Conservation (phyloP, 2,329 filamentous ascomycete species). For the Lecanoromycetidae sp. region DNA sequence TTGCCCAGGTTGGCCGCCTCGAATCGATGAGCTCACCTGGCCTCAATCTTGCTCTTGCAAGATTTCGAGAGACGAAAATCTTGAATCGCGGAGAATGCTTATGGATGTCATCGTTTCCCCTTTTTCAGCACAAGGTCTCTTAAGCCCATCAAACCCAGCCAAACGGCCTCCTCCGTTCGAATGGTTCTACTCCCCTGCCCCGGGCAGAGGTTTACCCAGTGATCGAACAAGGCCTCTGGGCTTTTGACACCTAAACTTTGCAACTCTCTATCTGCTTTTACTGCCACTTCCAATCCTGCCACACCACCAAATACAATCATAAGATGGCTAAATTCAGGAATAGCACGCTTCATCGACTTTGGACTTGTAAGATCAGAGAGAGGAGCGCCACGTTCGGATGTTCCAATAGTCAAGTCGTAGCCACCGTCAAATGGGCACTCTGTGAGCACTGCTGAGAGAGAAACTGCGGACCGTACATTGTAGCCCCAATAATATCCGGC, state of each 20-base stretch:
- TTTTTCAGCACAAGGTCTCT: conserved; percentile 39
- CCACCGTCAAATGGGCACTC: conserved; percentile 63
- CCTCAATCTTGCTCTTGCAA: no score
- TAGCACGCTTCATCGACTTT: conserved; percentile 29
- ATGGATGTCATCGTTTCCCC: conserved; percentile 7
- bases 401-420: conserved; percentile 74
- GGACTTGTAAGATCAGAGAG: conserved; percentile 33
- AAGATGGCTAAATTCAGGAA: conserved; percentile 52
- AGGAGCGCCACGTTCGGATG: conserved; percentile 60
- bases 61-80: neutral
- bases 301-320: conserved; percentile 72
- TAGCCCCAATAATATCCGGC: conserved; percentile 83
- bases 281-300: conserved; percentile 63
- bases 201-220: conserved; percentile 71
- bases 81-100: neutral
- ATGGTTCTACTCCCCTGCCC: conserved; percentile 73
- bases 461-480: conserved; percentile 51
- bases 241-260: conserved; percentile 51
- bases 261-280: conserved; percentile 49
- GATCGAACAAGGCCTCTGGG: conserved; percentile 63
- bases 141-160: conserved; percentile 60
- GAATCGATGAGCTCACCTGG: no score
- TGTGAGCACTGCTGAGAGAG: conserved; percentile 63
- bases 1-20: no score
- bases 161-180: conserved; percentile 70